Evolutionary conservation across 345 rosid species (phyloP).

Genomic region (Xanthoceras sorbifolium): DNA sequence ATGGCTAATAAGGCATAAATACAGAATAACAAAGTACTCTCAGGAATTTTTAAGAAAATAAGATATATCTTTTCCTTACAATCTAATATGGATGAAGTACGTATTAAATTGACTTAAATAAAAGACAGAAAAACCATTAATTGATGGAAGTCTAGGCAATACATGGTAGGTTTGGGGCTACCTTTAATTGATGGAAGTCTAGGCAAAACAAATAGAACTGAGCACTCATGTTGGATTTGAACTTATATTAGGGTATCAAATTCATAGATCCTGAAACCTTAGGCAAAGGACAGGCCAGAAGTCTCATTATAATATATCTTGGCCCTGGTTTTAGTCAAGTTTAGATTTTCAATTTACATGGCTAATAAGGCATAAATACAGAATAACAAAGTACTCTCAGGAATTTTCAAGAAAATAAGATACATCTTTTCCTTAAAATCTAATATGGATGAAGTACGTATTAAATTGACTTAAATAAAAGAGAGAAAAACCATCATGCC

Average conservation of each 20-base stretch:
- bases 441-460: neutral
- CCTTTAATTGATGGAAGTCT: neutral
- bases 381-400: neutral
- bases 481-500: neutral
- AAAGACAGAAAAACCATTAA: too few relatives aligned
- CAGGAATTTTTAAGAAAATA: too few relatives aligned
- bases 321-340: neutral
- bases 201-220: neutral
- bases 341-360: neutral
- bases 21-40: neutral
- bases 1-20: neutral
- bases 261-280: neutral
- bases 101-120: neutral
- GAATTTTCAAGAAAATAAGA: too few relatives aligned
- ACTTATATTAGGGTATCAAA: neutral
- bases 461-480: neutral
- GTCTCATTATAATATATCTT: neutral
- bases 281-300: neutral
- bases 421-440: neutral
- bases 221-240: neutral
- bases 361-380: neutral
- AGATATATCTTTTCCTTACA: neutral
- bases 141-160: too few relatives aligned
- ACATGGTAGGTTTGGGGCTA: neutral
- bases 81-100: neutral